Evolutionary conservation across 768 basidiomycete genomes (phyloP).

Genomic region (Plicaturopsis crispa): DNA sequence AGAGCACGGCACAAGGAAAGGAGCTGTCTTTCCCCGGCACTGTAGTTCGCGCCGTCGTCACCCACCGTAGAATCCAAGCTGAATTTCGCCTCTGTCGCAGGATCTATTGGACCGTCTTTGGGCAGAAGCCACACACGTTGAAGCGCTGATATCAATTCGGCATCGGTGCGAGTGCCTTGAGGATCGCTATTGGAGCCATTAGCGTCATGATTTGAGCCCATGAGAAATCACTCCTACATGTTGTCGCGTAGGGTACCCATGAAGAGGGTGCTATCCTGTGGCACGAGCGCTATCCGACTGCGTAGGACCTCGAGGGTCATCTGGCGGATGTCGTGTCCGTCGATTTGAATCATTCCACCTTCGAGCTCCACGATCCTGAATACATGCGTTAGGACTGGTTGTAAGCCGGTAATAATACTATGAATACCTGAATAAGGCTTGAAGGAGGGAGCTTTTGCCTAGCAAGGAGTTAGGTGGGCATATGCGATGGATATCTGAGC

Average conservation of each 20-base stretch:
- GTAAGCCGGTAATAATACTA: too few relatives aligned
- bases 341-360: constrained; percentile 50
- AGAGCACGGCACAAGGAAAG: constrained; percentile 55
- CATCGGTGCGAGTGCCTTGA: constrained; percentile 42
- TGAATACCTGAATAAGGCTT: constrained; percentile 50
- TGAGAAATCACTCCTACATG: constrained; percentile 21
- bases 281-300: constrained; percentile 53
- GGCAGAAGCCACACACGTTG: constrained; percentile 56
- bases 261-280: constrained; percentile 57
- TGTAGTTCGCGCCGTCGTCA: constrained; percentile 62
- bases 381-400: constrained; percentile 1
- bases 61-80: constrained; percentile 52
- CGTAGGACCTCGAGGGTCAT: constrained; percentile 51
- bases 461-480: constrained; percentile 19
- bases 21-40: constrained; percentile 62
- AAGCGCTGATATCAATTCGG: constrained; percentile 53
- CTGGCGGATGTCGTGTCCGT: constrained; percentile 41
- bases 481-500: too few relatives aligned
- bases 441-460: constrained; percentile 51
- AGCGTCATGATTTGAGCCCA: too few relatives aligned
- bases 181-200: constrained; percentile 42
- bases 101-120: constrained; percentile 34
- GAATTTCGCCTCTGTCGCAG: constrained; percentile 56
- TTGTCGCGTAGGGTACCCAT: constrained; percentile 40
- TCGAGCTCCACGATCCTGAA: constrained; percentile 56